phyloP scores from a whole-genome alignment of 352 stramenopile genomes.

The Pythium brassicae region DNA sequence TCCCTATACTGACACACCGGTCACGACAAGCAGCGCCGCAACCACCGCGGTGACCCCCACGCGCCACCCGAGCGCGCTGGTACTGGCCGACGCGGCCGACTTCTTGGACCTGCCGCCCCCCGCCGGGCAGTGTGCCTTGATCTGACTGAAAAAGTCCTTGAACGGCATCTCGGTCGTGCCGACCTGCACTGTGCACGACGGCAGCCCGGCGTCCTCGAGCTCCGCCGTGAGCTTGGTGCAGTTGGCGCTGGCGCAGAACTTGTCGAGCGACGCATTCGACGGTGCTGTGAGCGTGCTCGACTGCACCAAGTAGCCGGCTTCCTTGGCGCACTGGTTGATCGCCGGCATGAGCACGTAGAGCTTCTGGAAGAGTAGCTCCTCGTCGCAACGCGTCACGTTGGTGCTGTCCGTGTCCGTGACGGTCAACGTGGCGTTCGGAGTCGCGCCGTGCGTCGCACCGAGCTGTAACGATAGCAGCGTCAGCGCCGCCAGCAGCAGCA shows the following conservation, averaged over 20 bases:
- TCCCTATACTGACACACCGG: background rate
- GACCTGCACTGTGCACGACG: constrained; percentile 26
- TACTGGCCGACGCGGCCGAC: background rate
- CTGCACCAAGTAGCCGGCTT: constrained; percentile 30
- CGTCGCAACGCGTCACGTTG: constrained; percentile 19
- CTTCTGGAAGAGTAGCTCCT: constrained; percentile 39
- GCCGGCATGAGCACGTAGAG: constrained; percentile 45
- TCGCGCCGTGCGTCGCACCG: background rate
- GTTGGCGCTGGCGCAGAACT: constrained; percentile 32
- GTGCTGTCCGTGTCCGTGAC: background rate
- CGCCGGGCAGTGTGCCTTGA: constrained; percentile 22
- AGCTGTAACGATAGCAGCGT: constrained; percentile 2
- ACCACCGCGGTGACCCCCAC: background rate
- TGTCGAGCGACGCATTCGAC: constrained; percentile 18
- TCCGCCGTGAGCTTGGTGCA: constrained; percentile 29
- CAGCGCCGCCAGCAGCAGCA: background rate
- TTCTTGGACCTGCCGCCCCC: background rate
- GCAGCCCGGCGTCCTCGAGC: constrained; percentile 29
- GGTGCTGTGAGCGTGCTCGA: constrained; percentile 20
- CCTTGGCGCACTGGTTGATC: constrained; percentile 37
- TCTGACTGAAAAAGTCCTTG: constrained; percentile 33
- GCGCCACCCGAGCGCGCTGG: background rate
- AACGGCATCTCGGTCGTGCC: constrained; percentile 21
- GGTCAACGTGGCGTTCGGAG: constrained; percentile 4
- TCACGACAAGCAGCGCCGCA: background rate